Evolutionary conservation across 306 rosid species (phyloP).

Genomic region (Sicyos edulis): DNA sequence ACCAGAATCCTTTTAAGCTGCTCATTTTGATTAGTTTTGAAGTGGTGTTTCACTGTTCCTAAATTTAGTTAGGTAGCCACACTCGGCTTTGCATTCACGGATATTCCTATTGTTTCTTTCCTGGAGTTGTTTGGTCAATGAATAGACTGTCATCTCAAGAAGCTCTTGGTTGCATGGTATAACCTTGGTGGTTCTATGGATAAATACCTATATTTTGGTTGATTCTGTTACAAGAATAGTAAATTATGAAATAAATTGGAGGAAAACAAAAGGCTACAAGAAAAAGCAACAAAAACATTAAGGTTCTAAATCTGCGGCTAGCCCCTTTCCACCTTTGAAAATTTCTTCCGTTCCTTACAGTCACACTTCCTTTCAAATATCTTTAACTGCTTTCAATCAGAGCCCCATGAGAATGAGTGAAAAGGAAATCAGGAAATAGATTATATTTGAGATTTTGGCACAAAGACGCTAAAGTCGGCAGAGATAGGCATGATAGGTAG

Average conservation of each 20-base stretch:
- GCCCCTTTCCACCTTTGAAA: too few relatives aligned
- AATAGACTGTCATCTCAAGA: not conserved
- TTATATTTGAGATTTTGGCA: too few relatives aligned
- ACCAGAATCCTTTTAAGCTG: not conserved
- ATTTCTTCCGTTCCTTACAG: too few relatives aligned
- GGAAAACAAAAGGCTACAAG: not conserved
- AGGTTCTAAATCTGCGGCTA: not conserved
- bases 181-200: not conserved
- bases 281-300: not conserved
- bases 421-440: too few relatives aligned
- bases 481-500: too few relatives aligned
- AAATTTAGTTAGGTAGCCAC: not conserved
- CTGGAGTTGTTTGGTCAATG: not conserved
- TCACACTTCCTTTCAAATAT: too few relatives aligned
- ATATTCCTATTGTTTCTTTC: not conserved
- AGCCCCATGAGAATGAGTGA: too few relatives aligned
- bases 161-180: conserved; percentile 1
- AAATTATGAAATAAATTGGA: not conserved
- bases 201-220: not conserved
- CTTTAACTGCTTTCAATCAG: too few relatives aligned
- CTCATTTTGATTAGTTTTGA: not conserved
- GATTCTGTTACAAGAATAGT: not conserved
- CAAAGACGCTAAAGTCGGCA: too few relatives aligned
- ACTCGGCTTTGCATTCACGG: not conserved
- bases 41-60: not conserved